Evolutionary conservation across 2,329 filamentous ascomycete species (phyloP).

Genomic region (Aspergillus melleus): DNA sequence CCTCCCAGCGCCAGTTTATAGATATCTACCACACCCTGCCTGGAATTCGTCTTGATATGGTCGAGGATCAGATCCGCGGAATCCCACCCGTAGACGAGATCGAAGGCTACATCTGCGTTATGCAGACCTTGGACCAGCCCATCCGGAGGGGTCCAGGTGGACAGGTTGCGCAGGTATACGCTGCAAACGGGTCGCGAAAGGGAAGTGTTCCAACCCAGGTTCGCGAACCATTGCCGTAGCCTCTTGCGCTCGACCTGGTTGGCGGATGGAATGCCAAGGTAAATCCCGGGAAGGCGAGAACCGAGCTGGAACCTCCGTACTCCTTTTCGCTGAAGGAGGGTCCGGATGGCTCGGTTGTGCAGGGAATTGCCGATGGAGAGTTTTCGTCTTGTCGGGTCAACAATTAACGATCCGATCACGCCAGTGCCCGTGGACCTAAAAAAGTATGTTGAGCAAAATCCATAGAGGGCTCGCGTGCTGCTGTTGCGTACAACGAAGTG

Average conservation of each 20-base stretch:
- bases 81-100: constrained; percentile 77
- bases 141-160: constrained; percentile 72
- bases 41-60: constrained; percentile 71
- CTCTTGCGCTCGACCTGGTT: constrained; percentile 62
- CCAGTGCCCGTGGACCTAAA: constrained; percentile 68
- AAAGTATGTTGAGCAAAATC: constrained; percentile 88
- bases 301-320: constrained; percentile 82
- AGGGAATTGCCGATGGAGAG: constrained; percentile 88
- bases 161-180: constrained; percentile 72
- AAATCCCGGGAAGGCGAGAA: constrained; percentile 77
- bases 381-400: constrained; percentile 81
- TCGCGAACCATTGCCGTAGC: constrained; percentile 80
- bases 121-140: constrained; percentile 73
- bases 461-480: constrained; percentile 85
- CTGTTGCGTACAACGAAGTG: constrained; percentile 95
- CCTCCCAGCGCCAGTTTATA: constrained; percentile 75
- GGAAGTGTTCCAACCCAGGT: constrained; percentile 79
- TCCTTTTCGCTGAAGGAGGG: constrained; percentile 67
- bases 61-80: constrained; percentile 72
- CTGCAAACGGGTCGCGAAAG: constrained; percentile 65
- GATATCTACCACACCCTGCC: constrained; percentile 76
- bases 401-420: constrained; percentile 81
- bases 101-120: constrained; percentile 73
- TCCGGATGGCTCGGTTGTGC: constrained; percentile 79
- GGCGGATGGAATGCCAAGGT: constrained; percentile 75